A percentile compares a stretch with the other conserved stretches of the same genome.
phyloP scores from a whole-genome alignment of 1,284 basidiomycete species.

The Violaceomyces palustris region DNA sequence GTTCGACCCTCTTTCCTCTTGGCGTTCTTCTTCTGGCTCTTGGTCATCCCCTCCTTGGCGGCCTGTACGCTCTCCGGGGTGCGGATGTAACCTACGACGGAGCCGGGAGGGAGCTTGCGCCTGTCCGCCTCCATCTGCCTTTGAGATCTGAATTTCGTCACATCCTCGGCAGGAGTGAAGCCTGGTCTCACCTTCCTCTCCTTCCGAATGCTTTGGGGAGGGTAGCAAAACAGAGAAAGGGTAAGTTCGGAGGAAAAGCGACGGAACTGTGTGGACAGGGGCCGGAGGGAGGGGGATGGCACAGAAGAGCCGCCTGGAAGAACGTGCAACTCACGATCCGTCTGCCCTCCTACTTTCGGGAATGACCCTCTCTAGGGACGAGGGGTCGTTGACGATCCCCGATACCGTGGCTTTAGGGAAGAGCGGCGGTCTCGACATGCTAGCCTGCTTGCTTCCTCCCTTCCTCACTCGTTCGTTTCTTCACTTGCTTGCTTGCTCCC shows the following conservation, averaged over 20 bases:
- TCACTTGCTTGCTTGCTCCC: too few relatives aligned
- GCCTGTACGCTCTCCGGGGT: background rate
- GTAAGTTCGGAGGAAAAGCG: background rate
- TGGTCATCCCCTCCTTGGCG: slow-evolving; percentile 26
- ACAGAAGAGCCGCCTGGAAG: background rate
- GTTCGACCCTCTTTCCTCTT: slow-evolving; percentile 55
- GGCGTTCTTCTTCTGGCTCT: slow-evolving; percentile 72
- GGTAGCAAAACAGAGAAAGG: background rate
- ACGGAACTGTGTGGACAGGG: background rate
- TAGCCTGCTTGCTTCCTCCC: slow-evolving; percentile 1
- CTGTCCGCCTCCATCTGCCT: slow-evolving; percentile 68
- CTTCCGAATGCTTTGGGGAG: slow-evolving; percentile 67
- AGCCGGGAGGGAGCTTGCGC: slow-evolving; percentile 54
- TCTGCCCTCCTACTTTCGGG: slow-evolving; percentile 76
- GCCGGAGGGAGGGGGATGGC: background rate
- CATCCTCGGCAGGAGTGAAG: slow-evolving; percentile 89
- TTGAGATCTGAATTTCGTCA: slow-evolving; percentile 72
- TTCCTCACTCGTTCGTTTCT: too few relatives aligned
- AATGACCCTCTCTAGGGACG: slow-evolving; percentile 77
- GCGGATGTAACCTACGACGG: slow-evolving; percentile 8
- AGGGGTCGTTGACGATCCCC: slow-evolving; percentile 77
- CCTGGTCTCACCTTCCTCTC: slow-evolving; percentile 85
- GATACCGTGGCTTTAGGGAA: slow-evolving; percentile 66
- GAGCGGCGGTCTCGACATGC: slow-evolving; percentile 72
- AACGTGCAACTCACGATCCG: slow-evolving; percentile 68